phyloP scores from a whole-genome alignment of 2,329 filamentous ascomycete species.

The Massarina eburnea region DNA sequence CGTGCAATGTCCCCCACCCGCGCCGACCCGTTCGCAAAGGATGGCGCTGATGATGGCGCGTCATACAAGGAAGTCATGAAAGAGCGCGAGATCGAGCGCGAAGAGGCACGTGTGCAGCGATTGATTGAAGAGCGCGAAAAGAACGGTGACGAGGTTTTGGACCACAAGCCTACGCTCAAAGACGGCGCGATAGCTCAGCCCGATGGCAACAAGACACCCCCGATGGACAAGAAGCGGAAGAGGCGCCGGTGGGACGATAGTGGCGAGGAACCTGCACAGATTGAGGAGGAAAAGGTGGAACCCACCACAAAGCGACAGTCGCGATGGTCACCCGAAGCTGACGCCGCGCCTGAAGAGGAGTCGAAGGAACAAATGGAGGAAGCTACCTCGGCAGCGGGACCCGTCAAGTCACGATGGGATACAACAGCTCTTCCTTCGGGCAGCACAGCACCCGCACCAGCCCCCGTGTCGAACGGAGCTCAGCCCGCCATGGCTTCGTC shows the following conservation, averaged over 20 bases:
- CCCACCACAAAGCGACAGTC: constrained; percentile 50
- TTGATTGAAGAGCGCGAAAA: constrained; percentile 76
- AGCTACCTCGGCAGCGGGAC: constrained; percentile 43
- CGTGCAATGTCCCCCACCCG: constrained; percentile 80
- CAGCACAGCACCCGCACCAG: constrained; percentile 26
- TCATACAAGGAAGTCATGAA: constrained; percentile 93
- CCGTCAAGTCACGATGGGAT: constrained; percentile 39
- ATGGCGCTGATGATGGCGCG: constrained; percentile 71
- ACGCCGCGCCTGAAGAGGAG: constrained; percentile 57
- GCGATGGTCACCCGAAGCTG: constrained; percentile 10
- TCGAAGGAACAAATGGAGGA: constrained; percentile 64
- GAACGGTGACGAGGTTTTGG: constrained; percentile 60
- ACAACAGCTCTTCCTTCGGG: constrained; percentile 29
- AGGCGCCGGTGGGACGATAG: constrained; percentile 95
- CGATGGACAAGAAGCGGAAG: constrained; percentile 61
- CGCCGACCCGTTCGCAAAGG: constrained; percentile 80
- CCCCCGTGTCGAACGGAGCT: constrained; percentile 24
- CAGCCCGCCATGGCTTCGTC: constrained; percentile 51
- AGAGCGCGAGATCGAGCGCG: constrained; percentile 83
- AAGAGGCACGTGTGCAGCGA: constrained; percentile 83
- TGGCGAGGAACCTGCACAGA: constrained; percentile 37
- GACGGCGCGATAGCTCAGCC: constrained; percentile 68
- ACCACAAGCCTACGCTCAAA: constrained; percentile 74
- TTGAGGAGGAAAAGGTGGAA: constrained; percentile 7
- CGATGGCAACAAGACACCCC: constrained; percentile 69